phyloP scores from a whole-genome alignment of 129 eudicot genomes.

The Scalesia atractyloides region DNA sequence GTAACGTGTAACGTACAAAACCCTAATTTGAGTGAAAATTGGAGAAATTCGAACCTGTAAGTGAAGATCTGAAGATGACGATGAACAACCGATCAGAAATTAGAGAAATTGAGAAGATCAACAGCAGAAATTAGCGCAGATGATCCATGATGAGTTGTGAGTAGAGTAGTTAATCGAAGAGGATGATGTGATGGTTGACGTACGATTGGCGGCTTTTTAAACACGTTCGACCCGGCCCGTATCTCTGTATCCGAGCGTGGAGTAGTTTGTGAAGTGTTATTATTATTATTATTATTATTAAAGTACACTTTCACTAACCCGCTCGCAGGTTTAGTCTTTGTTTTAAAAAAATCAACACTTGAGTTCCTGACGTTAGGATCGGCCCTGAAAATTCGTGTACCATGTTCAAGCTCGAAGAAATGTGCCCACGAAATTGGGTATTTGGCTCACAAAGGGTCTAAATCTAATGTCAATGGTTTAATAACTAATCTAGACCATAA shows the following conservation, averaged over 20 bases:
- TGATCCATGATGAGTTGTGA: constrained; percentile 17
- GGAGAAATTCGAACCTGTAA: constrained; percentile 28
- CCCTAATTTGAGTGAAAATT: background rate
- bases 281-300: background rate
- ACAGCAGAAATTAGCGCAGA: background rate
- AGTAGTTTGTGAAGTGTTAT: background rate
- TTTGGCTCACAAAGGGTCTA: too few relatives aligned
- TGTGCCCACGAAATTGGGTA: too few relatives aligned
- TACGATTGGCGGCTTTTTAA: constrained; percentile 28
- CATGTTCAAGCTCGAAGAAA: too few relatives aligned
- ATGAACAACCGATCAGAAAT: background rate
- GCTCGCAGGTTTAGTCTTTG: too few relatives aligned
- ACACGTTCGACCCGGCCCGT: constrained; percentile 10
- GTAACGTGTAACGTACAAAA: too few relatives aligned
- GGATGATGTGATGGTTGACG: constrained; percentile 18
- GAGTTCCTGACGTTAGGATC: too few relatives aligned
- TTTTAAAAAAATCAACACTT: too few relatives aligned
- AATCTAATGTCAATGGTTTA: too few relatives aligned
- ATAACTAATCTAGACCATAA: too few relatives aligned
- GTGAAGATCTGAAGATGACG: constrained; percentile 8
- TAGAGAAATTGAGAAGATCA: constrained; percentile 3
- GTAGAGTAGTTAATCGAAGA: constrained; percentile 29
- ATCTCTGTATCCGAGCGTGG: background rate
- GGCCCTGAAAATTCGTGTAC: too few relatives aligned
- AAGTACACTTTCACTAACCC: too few relatives aligned